Percentiles rank a stretch among this genome's conserved stretches.
These are phyloP conservation scores for Antrodiella citrinella DNA, from an alignment of 768 basidiomycete genomes.

Conservation along the genomic window DNA sequence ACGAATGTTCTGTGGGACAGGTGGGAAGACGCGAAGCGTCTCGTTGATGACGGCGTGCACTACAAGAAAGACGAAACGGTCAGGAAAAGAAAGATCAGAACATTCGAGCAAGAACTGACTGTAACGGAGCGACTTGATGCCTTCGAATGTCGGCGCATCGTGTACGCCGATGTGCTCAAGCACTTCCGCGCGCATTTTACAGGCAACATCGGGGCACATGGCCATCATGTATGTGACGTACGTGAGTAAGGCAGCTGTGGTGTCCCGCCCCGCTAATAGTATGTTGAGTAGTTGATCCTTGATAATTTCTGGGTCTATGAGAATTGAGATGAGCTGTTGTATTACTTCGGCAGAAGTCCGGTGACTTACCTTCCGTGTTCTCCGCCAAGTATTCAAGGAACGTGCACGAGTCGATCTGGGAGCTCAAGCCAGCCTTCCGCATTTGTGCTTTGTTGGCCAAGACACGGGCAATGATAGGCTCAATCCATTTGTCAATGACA, in stretches of 20 bases:
- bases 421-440: slow-evolving; percentile 30
- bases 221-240: slow-evolving; percentile 66
- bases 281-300: slow-evolving; percentile 75
- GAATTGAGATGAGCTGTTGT: slow-evolving; percentile 4
- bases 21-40: slow-evolving; percentile 69
- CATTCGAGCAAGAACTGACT: slow-evolving; percentile 32
- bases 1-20: slow-evolving; percentile 66
- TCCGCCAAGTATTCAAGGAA: slow-evolving; percentile 63
- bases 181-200: slow-evolving; percentile 52
- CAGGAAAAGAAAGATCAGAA: slow-evolving; percentile 3
- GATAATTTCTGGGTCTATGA: slow-evolving; percentile 53
- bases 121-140: slow-evolving; percentile 55
- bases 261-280: slow-evolving; percentile 71
- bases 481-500: slow-evolving; percentile 37
- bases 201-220: slow-evolving; percentile 47
- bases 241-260: slow-evolving; percentile 64
- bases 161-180: slow-evolving; percentile 43
- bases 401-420: slow-evolving; percentile 42
- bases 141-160: slow-evolving; percentile 43
- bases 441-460: slow-evolving; percentile 36
- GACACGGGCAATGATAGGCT: slow-evolving; percentile 52
- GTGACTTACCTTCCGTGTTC: slow-evolving; percentile 47
- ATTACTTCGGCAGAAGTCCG: no score
- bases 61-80: slow-evolving; percentile 20
- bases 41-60: slow-evolving; percentile 78